Evolutionary conservation across 179 eudicot species (phyloP).

Genomic region (Vitellaria paradoxa): DNA sequence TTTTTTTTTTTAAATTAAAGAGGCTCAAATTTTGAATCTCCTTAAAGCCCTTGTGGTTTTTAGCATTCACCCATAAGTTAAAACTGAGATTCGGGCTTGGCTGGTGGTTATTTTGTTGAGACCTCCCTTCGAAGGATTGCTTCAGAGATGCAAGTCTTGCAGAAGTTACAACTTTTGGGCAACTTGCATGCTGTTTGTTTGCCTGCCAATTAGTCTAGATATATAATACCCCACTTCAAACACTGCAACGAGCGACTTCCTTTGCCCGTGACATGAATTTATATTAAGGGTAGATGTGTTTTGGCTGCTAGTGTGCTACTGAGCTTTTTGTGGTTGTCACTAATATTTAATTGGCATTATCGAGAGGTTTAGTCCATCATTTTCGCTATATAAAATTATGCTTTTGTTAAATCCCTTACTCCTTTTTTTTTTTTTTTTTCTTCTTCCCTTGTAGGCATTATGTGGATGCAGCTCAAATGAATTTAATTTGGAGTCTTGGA

Average conservation of each 20-base stretch:
- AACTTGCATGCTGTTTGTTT: constrained; percentile 3
- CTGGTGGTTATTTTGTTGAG: not conserved
- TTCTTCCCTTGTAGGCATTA: not conserved
- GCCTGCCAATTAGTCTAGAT: not conserved
- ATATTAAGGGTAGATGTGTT: not conserved
- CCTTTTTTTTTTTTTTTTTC: not conserved
- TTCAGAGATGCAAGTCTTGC: not conserved
- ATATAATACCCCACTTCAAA: not conserved
- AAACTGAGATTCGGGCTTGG: not conserved
- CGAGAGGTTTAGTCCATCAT: not conserved
- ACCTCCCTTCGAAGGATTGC: not conserved
- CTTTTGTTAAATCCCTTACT: too few relatives aligned
- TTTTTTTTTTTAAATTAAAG: too few relatives aligned
- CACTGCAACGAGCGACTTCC: not conserved
- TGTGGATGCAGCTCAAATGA: not conserved
- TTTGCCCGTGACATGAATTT: not conserved
- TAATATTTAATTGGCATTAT: not conserved
- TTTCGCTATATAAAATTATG: too few relatives aligned
- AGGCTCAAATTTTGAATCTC: not conserved
- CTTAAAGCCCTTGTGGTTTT: not conserved
- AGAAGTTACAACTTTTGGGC: not conserved
- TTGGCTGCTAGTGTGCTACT: not conserved
- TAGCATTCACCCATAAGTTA: not conserved
- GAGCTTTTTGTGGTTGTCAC: not conserved
- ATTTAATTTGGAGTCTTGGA: not conserved